A percentile compares a stretch with the other conserved stretches of the same genome.
Evolutionary conservation across 2,329 filamentous ascomycete genomes (phyloP).

Genomic region (Tricladium varicosporioides): DNA sequence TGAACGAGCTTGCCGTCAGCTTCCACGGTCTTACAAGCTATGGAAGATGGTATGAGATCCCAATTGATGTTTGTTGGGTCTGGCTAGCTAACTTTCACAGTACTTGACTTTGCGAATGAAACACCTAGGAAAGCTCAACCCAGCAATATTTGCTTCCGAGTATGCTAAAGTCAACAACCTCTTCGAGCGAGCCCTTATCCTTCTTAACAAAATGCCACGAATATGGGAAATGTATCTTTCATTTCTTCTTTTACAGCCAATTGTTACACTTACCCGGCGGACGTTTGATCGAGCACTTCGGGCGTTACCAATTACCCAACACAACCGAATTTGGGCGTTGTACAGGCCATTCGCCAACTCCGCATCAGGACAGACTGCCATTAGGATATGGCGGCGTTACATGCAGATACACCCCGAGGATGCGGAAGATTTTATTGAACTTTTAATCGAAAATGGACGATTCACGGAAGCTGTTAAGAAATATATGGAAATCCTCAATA

Average conservation of each 20-base stretch:
- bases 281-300: constrained; percentile 91
- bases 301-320: constrained; percentile 89
- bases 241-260: constrained; percentile 87
- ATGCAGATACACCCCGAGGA: constrained; percentile 97
- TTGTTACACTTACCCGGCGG: constrained; percentile 80
- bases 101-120: constrained; percentile 84
- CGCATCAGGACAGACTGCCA: constrained; percentile 82
- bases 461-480: constrained; percentile 90
- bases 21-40: constrained; percentile 94
- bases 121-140: constrained; percentile 79
- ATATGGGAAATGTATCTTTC: constrained; percentile 98
- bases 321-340: constrained; percentile 90
- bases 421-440: constrained; percentile 89
- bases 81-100: constrained; percentile 41
- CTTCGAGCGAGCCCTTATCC: constrained; percentile 86
- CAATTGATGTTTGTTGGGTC: constrained; percentile 1
- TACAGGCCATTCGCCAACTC: constrained; percentile 91
- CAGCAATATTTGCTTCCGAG: constrained; percentile 74
- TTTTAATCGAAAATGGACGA: constrained; percentile 75
- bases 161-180: constrained; percentile 92
- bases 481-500: constrained; percentile 91
- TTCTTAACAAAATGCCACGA: constrained; percentile 97
- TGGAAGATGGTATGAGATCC: constrained; percentile 77
- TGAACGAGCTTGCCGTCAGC: constrained; percentile 84
- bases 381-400: constrained; percentile 92